A percentile compares a stretch with the other conserved stretches of the same genome.
Evolutionary conservation across 495 filamentous ascomycete genomes (phyloP).

Genomic region (Cercophora scortea): DNA sequence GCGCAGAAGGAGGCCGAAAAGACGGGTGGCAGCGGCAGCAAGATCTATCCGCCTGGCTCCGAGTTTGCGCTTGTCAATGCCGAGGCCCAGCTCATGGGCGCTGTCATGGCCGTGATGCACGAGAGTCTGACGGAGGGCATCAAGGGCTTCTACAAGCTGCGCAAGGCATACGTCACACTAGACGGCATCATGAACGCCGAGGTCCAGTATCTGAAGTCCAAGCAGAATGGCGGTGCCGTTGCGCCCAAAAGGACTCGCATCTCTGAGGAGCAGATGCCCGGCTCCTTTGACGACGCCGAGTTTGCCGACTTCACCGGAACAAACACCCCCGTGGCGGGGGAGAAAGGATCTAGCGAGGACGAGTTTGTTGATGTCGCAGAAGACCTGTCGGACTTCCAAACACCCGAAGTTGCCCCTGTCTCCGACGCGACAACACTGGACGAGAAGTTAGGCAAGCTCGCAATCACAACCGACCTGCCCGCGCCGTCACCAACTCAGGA

Average conservation of each 20-base stretch:
- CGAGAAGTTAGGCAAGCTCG: conserved; percentile 15
- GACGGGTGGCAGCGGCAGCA: conserved; percentile 10
- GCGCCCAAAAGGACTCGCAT: conserved; percentile 9
- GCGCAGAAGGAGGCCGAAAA: conserved; percentile 50
- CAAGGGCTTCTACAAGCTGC: conserved; percentile 84
- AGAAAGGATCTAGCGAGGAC: conserved; percentile 15
- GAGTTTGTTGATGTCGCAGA: conserved; percentile 25
- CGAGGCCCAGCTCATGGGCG: conserved; percentile 80
- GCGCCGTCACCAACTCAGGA: background rate
- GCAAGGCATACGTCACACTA: conserved; percentile 81
- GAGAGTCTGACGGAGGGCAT: conserved; percentile 90
- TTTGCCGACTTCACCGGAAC: conserved; percentile 18
- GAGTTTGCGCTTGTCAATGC: conserved; percentile 73
- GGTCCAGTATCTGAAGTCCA: conserved; percentile 28
- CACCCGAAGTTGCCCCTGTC: conserved; percentile 17
- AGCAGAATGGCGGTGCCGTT: background rate
- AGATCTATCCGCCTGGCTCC: conserved; percentile 68
- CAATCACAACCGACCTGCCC: background rate
- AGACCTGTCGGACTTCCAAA: conserved; percentile 19
- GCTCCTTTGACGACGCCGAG: conserved; percentile 26
- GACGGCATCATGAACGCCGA: conserved; percentile 58
- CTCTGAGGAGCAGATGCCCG: conserved; percentile 26
- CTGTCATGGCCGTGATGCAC: conserved; percentile 80
- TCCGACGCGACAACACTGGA: conserved; percentile 7
- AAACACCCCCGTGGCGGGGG: background rate